Conservation (phyloP, 768 basidiomycete species). For the Galerina marginata region DNA sequence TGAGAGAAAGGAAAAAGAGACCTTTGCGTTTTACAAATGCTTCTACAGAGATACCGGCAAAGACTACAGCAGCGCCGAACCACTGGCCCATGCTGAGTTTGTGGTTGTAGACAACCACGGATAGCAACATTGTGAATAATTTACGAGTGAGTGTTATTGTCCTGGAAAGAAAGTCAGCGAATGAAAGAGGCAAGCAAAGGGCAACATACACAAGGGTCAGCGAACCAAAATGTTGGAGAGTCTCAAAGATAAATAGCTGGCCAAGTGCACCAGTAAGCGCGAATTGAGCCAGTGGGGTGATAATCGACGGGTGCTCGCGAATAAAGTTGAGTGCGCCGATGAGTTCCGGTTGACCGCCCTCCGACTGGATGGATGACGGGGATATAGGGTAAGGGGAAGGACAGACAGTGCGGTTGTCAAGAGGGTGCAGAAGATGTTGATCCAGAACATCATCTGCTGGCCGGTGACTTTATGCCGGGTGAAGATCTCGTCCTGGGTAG, state of each 20-base stretch:
- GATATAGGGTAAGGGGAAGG: slow-evolving; percentile 81
- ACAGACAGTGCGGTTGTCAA: slow-evolving; percentile 72
- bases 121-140: slow-evolving; percentile 96
- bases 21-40: slow-evolving; percentile 91
- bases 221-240: slow-evolving; percentile 88
- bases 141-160: slow-evolving; percentile 97
- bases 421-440: slow-evolving; percentile 85
- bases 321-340: slow-evolving; percentile 75
- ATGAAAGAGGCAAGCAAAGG: neutral
- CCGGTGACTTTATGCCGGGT: slow-evolving; percentile 72
- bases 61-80: slow-evolving; percentile 90
- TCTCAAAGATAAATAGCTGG: slow-evolving; percentile 98
- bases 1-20: slow-evolving; percentile 36
- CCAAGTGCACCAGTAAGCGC: slow-evolving; percentile 92
- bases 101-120: slow-evolving; percentile 92
- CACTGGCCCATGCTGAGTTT: slow-evolving; percentile 85
- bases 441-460: slow-evolving; percentile 99
- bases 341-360: slow-evolving; percentile 66
- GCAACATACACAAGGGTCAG: slow-evolving; percentile 77
- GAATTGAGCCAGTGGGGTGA: slow-evolving; percentile 80
- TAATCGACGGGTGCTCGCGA: slow-evolving; percentile 72
- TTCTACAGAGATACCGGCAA: slow-evolving; percentile 94
- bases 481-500: slow-evolving; percentile 98
- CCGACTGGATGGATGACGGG: slow-evolving; percentile 80
- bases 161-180: slow-evolving; percentile 41